Evolutionary conservation across 352 stramenopile genomes (phyloP).

Genomic region (Peronospora belbahrii): DNA sequence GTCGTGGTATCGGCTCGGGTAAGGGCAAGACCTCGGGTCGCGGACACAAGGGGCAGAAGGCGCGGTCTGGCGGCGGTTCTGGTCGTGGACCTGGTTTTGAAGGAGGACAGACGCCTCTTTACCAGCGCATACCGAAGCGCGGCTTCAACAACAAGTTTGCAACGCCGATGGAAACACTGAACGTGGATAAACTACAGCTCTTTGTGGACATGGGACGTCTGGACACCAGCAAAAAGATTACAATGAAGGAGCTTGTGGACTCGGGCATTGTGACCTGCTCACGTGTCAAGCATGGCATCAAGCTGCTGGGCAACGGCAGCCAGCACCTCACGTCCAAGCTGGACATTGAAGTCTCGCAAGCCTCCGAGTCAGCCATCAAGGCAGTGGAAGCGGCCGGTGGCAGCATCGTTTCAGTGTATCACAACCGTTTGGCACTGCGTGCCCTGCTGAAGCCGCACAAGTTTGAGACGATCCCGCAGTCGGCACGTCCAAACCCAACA

Average conservation of each 20-base stretch:
- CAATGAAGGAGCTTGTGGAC: slow-evolving; percentile 89
- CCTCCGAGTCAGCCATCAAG: slow-evolving; percentile 90
- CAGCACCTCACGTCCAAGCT: slow-evolving; percentile 87
- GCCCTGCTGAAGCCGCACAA: slow-evolving; percentile 94
- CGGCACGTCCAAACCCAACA: slow-evolving; percentile 91
- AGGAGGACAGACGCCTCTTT: slow-evolving; percentile 96
- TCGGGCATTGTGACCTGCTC: slow-evolving; percentile 84
- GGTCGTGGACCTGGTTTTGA: slow-evolving; percentile 91
- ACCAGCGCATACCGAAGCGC: slow-evolving; percentile 95
- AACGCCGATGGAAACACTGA: slow-evolving; percentile 89
- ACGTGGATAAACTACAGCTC: slow-evolving; percentile 91
- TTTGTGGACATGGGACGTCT: slow-evolving; percentile 96
- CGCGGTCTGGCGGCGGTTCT: slow-evolving; percentile 79
- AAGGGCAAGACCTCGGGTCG: slow-evolving; percentile 93
- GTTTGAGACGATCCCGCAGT: slow-evolving; percentile 90
- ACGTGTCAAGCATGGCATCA: slow-evolving; percentile 93
- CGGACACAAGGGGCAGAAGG: slow-evolving; percentile 97
- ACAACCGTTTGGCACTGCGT: slow-evolving; percentile 93
- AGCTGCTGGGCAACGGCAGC: slow-evolving; percentile 87
- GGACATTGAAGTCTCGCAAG: slow-evolving; percentile 93
- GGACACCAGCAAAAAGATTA: slow-evolving; percentile 86
- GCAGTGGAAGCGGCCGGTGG: slow-evolving; percentile 91
- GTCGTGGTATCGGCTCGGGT: slow-evolving; percentile 88
- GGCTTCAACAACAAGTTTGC: slow-evolving; percentile 95
- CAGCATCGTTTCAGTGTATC: slow-evolving; percentile 94